Base-by-base conservation (phyloP, 192 early-diverging fungal genomes). In the Umbelopsis vinacea region DNA sequence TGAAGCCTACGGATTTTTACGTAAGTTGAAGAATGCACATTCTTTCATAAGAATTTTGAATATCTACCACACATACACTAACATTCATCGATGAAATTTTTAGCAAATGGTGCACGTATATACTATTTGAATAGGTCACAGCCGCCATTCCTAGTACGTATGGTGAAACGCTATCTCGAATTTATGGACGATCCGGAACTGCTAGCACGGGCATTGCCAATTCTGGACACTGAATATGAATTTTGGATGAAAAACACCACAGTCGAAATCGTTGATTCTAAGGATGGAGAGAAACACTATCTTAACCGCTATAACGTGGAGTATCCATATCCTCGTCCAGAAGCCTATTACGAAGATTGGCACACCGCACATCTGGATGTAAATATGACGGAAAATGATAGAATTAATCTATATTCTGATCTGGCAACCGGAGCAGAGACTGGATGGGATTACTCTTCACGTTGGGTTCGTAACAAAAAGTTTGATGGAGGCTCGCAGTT, bases 121-220 rank as follows among this genome's bases (percentile, higher is more conserved):
- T 93, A 93, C 75, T 93, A 92, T 71, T 71, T 92, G 68, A 86
- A 90, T 68, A 81, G 92, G 63, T 93, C 92, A 6, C 90, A 92
- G 68, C 90, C 92, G n/a, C 92, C 92, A 9, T 63, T 93, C 52
- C 74, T 93, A 29, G 74, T 84, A 17, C 85, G 89, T 53, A 93
- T 93, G 90, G 89, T 91, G 21, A 77, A 83, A 50, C 63, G 87
- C 22, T 91, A 89, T 71, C 81, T 83, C 60, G 74, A 85, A 66
- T 60, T 76, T 8, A 89, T 89, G 0, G 52, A 79, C 1, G 90
- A 91, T 66, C 19, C 57, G 17, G 74, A 72, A 0, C 79, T 88
- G 67, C 75, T 90, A 5, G 21, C 50, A 0, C 67, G 72, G 1
- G 87, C 85, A 12, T 73, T 91, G 26, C 90, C 90, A 9, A 43